A percentile compares a stretch with the other conserved stretches of the same genome.
Conservation (phyloP, 805 yeast species). For the Tetrapisispora iriomotensis region DNA sequence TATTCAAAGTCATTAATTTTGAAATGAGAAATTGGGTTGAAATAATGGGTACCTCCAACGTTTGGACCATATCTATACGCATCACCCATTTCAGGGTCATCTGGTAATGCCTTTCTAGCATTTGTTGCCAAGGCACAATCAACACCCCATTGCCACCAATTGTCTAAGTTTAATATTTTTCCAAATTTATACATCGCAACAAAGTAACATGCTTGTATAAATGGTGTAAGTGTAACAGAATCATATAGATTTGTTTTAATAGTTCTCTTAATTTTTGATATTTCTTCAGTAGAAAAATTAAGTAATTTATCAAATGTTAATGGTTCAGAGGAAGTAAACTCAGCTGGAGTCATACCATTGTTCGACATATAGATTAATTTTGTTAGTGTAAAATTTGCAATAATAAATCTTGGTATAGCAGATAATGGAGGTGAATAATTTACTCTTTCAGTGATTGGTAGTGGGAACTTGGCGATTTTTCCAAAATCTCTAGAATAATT, state of each 20-base stretch:
- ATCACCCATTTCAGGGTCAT: constrained; percentile 8
- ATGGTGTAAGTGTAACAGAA: constrained; percentile 19
- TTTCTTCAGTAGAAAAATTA: constrained; percentile 7
- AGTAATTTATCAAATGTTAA: constrained; percentile 10
- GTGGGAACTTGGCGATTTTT: constrained; percentile 10
- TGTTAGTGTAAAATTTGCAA: constrained; percentile 8
- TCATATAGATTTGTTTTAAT: constrained; percentile 7
- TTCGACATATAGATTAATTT: constrained; percentile 12
- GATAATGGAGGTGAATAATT: constrained; percentile 11
- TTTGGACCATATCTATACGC: constrained; percentile 18
- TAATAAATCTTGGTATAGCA: constrained; percentile 9
- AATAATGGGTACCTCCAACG: constrained; percentile 22
- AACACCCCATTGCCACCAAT: constrained; percentile 13
- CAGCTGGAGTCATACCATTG: constrained; percentile 5
- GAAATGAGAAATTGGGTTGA: constrained; percentile 16
- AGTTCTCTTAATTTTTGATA: constrained; percentile 6
- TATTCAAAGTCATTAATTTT: constrained; percentile 7
- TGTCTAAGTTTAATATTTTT: constrained; percentile 9
- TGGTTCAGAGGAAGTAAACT: constrained; percentile 3
- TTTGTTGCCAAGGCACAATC: constrained; percentile 19
- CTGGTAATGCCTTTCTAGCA: constrained; percentile 13
- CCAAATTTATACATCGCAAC: constrained; percentile 13
- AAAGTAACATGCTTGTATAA: constrained; percentile 18
- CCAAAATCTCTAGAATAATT: constrained; percentile 12
- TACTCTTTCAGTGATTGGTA: constrained; percentile 17